These are phyloP conservation scores for Hypoxylon sp. DNA, from an alignment of 2,329 filamentous ascomycete species.

Conservation along the genomic window DNA sequence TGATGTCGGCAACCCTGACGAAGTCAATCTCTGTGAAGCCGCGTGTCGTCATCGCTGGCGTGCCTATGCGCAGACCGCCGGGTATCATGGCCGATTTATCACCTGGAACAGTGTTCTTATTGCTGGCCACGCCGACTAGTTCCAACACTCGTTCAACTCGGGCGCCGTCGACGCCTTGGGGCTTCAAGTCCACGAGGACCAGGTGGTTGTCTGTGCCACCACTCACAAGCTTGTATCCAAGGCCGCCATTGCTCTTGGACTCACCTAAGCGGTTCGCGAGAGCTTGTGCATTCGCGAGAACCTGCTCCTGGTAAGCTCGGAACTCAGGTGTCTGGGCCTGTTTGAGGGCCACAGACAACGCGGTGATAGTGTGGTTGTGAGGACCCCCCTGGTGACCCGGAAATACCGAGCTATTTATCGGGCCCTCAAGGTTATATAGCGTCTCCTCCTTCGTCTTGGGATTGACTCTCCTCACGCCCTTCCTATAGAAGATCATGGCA, in stretches of 20 bases:
- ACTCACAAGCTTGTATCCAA: constrained; percentile 90
- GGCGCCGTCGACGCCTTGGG: constrained; percentile 87
- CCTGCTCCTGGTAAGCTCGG: constrained; percentile 90
- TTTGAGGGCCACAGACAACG: constrained; percentile 92
- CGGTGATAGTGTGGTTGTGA: constrained; percentile 99
- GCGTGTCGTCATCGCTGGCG: constrained; percentile 96
- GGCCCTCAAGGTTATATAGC: constrained; percentile 89
- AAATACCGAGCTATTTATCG: constrained; percentile 98
- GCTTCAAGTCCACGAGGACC: constrained; percentile 91
- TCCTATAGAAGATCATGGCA: constrained; percentile 98
- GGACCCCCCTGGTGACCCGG: constrained; percentile 98
- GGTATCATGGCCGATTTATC: constrained; percentile 95
- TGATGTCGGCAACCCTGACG: constrained; percentile 85
- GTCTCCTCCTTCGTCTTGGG: constrained; percentile 88
- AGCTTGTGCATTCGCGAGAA: constrained; percentile 91
- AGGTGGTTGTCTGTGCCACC: constrained; percentile 98
- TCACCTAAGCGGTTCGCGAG: constrained; percentile 78
- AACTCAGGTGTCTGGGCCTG: constrained; percentile 93
- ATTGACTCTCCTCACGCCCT: constrained; percentile 86
- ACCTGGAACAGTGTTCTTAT: constrained; percentile 98
- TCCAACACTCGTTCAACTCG: constrained; percentile 92
- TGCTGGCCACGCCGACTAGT: constrained; percentile 94
- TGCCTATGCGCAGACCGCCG: constrained; percentile 92
- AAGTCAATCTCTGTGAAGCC: constrained; percentile 95
- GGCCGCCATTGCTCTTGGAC: constrained; percentile 79